Conservation (phyloP, 139 green algal species). For the Coccomyxa sp. region DNA sequence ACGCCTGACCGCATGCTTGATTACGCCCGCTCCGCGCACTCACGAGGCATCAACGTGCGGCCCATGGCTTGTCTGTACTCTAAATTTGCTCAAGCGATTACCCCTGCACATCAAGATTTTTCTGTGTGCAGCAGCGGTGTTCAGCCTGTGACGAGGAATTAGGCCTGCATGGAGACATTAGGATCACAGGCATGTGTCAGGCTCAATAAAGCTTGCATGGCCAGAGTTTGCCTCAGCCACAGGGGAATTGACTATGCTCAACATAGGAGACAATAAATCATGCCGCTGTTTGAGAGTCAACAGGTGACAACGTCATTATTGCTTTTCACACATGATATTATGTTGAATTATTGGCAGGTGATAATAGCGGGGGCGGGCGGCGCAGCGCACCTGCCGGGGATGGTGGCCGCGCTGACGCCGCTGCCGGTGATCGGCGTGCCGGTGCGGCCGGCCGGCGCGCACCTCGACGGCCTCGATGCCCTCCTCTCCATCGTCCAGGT, state of each 20-base stretch:
- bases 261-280: no score
- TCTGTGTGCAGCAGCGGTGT: no score
- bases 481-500: constrained; percentile 88
- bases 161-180: not conserved
- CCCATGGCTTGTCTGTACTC: not conserved
- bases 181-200: not conserved
- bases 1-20: constrained; percentile 93
- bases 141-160: no score
- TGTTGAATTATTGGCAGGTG: constrained; percentile 20
- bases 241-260: no score
- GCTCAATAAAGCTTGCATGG: not conserved
- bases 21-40: constrained; percentile 74
- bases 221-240: not conserved
- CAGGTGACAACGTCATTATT: no score
- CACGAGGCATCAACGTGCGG: constrained; percentile 52
- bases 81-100: not conserved
- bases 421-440: constrained; percentile 96
- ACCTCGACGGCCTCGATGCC: constrained; percentile 94
- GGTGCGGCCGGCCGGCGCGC: constrained; percentile 69
- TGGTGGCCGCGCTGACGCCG: constrained; percentile 94
- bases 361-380: constrained; percentile 96
- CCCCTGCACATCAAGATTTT: no score
- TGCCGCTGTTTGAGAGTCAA: no score
- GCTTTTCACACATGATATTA: no score
- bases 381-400: constrained; percentile 94